Percentiles rank a stretch among this genome's conserved stretches.
phyloP scores from a whole-genome alignment of 2,329 filamentous ascomycete genomes.

The Neonectria neomacrospora region DNA sequence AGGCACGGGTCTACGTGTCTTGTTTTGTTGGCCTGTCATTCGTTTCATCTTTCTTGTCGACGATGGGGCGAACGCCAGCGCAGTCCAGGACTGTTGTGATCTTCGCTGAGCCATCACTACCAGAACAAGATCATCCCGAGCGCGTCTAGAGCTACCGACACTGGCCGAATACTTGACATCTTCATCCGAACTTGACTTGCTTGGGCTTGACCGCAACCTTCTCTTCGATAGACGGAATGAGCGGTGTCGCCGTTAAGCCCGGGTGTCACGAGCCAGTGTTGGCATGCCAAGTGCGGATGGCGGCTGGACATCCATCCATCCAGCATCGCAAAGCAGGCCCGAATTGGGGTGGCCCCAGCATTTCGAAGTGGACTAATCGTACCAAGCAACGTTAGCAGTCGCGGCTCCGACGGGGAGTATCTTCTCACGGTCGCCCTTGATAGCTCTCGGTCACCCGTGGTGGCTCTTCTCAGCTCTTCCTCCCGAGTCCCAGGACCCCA shows the following conservation, averaged over 20 bases:
- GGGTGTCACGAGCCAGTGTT: slow-evolving; percentile 21
- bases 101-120: slow-evolving; percentile 4
- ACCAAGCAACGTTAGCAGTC: slow-evolving; percentile 24
- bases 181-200: neutral
- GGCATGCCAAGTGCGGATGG: slow-evolving; percentile 34
- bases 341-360: slow-evolving; percentile 44
- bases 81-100: slow-evolving; percentile 11
- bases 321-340: slow-evolving; percentile 38
- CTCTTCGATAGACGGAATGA: slow-evolving; percentile 20
- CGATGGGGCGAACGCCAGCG: slow-evolving; percentile 12
- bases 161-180: slow-evolving; percentile 1
- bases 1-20: slow-evolving; percentile 36
- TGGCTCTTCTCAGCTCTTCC: slow-evolving; percentile 34
- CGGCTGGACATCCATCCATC: slow-evolving; percentile 31
- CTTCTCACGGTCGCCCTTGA: slow-evolving; percentile 37
- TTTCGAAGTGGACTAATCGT: slow-evolving; percentile 33
- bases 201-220: neutral
- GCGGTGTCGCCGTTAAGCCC: slow-evolving; percentile 32
- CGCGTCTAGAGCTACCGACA: no score
- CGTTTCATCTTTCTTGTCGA: slow-evolving; percentile 37
- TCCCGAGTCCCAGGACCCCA: slow-evolving; percentile 14
- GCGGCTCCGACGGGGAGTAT: slow-evolving; percentile 31
- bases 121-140: neutral
- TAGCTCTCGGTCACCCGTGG: slow-evolving; percentile 26
- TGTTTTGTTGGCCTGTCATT: slow-evolving; percentile 38